phyloP scores from a whole-genome alignment of 306 rosid genomes.

The Ceratonia siliqua region DNA sequence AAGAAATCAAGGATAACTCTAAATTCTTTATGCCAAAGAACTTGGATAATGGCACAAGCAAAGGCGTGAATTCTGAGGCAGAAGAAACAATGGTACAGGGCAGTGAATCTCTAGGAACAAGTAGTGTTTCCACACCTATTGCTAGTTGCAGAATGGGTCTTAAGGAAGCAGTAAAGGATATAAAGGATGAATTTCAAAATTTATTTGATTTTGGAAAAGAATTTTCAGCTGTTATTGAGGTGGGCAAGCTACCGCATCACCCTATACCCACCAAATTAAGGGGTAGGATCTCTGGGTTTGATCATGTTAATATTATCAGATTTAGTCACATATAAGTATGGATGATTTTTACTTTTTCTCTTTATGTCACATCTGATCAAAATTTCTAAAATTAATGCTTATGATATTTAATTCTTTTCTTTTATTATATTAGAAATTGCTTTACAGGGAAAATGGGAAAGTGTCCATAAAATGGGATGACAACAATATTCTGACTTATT shows the following conservation, averaged over 20 bases:
- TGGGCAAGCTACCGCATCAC: constrained; percentile 32
- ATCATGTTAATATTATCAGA: not conserved
- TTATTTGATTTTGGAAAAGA: constrained; percentile 32
- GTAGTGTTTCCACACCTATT: constrained; percentile 22
- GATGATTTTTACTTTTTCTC: not conserved
- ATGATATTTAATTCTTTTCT: not conserved
- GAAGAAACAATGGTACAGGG: not conserved
- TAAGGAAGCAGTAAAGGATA: constrained; percentile 36
- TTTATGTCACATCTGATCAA: not conserved
- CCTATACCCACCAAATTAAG: constrained; percentile 29
- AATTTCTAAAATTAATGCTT: not conserved
- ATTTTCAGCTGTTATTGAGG: constrained; percentile 27
- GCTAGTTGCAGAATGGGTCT: constrained; percentile 20
- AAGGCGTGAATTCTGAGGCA: not conserved
- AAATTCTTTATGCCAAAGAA: not conserved
- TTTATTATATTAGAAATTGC: not conserved
- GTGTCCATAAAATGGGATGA: not conserved
- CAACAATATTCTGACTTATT: not conserved
- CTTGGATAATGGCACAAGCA: not conserved
- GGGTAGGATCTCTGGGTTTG: constrained; percentile 28
- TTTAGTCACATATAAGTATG: not conserved
- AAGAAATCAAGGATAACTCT: not conserved
- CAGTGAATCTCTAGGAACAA: constrained; percentile 19
- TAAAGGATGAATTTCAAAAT: constrained; percentile 36
- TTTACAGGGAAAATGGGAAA: not conserved